Evolutionary conservation across 75 land plant species (phyloP).

Genomic region (Isoetes taiwanensis): DNA sequence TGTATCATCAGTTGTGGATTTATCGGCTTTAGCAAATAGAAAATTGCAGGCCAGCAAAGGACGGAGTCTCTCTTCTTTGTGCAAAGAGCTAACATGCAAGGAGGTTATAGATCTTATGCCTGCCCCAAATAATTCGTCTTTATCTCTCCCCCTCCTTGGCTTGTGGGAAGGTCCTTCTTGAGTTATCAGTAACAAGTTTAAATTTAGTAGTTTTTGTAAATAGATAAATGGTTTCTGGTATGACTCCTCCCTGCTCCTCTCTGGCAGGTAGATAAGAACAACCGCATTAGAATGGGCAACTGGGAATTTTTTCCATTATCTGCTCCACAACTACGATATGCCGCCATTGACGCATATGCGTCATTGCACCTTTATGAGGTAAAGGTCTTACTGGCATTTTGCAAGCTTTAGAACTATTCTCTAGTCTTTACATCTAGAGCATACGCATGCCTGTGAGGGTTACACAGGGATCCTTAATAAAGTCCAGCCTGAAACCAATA

Average conservation of each 20-base stretch:
- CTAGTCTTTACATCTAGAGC: no score
- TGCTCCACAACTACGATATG: constrained; percentile 52
- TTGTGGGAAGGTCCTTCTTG: not conserved
- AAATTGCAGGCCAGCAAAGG: constrained; percentile 33
- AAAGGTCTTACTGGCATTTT: no score
- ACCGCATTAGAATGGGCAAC: constrained; percentile 55
- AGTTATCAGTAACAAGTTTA: no score
- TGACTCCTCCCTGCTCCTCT: not conserved
- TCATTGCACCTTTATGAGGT: constrained; percentile 80
- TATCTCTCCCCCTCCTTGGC: not conserved
- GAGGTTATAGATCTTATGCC: constrained; percentile 14
- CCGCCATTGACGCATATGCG: constrained; percentile 89
- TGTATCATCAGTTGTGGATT: constrained; percentile 36
- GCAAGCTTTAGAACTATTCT: no score
- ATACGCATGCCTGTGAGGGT: no score
- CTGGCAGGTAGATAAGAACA: constrained; percentile 54
- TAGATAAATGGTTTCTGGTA: not conserved
- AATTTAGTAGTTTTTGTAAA: not conserved
- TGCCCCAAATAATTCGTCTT: not conserved
- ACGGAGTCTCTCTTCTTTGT: constrained; percentile 54
- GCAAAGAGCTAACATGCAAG: constrained; percentile 44
- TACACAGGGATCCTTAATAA: no score
- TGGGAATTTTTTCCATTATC: constrained; percentile 65
- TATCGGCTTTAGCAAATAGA: constrained; percentile 44
- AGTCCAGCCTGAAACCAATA: no score